Conservation (phyloP, 495 filamentous ascomycete species). For the Xylaria palmicola region DNA sequence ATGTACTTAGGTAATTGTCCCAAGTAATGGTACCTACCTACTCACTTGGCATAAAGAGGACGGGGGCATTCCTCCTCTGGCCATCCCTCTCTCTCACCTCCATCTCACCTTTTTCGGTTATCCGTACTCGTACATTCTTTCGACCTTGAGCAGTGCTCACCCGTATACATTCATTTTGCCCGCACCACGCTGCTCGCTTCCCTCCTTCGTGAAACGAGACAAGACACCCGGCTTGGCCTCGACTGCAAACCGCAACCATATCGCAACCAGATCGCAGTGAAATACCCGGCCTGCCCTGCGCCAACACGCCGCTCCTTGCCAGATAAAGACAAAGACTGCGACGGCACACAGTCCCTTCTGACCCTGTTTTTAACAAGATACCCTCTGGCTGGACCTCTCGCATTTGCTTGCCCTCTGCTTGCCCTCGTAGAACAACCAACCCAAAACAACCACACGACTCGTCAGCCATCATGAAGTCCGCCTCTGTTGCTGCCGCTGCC, state of each 20-base stretch:
- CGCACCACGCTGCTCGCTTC: slow-evolving; percentile 24
- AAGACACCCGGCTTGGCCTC: slow-evolving; percentile 13
- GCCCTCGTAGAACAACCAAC: neutral
- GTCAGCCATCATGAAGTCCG: slow-evolving; percentile 48
- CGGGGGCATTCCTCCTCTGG: neutral
- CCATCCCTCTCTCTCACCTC: slow-evolving; percentile 10
- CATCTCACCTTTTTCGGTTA: slow-evolving; percentile 22
- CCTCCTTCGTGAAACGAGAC: slow-evolving; percentile 24
- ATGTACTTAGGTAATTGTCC: neutral
- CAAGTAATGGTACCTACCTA: neutral
- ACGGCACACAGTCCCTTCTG: slow-evolving; percentile 7
- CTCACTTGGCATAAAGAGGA: slow-evolving; percentile 4
- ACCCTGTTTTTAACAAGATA: slow-evolving; percentile 5
- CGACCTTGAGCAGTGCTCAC: slow-evolving; percentile 40
- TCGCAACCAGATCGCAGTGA: neutral
- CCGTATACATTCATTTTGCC: slow-evolving; percentile 35
- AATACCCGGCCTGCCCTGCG: neutral
- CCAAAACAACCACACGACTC: slow-evolving; percentile 7
- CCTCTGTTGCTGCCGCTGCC: slow-evolving; percentile 34
- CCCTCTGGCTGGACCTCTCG: slow-evolving; percentile 17
- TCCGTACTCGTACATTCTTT: slow-evolving; percentile 37
- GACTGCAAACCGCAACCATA: no score
- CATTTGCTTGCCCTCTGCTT: no score
- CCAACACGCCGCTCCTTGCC: neutral
- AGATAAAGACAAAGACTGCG: neutral